Evolutionary conservation across 805 yeast species (phyloP).

Genomic region (Starmerella potacharoeniae): DNA sequence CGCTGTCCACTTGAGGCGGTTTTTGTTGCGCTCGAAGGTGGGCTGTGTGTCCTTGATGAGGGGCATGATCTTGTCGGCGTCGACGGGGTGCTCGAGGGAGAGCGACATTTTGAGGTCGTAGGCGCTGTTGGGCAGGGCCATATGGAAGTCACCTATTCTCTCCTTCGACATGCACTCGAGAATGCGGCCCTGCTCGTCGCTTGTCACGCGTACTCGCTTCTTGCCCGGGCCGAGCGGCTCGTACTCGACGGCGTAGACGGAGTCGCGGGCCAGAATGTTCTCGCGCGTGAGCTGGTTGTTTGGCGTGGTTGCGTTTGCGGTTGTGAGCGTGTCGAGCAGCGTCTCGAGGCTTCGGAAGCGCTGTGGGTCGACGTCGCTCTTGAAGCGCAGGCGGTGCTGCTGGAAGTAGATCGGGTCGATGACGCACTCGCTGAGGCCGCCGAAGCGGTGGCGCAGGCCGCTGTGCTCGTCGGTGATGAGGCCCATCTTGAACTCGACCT

Average conservation of each 20-base stretch:
- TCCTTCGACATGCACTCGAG: slow-evolving; percentile 62
- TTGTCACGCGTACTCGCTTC: slow-evolving; percentile 23
- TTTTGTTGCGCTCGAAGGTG: slow-evolving; percentile 50
- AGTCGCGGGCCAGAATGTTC: slow-evolving; percentile 17
- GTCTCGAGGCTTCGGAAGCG: slow-evolving; percentile 23
- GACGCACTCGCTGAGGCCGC: slow-evolving; percentile 28
- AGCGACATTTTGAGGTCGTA: slow-evolving; percentile 69
- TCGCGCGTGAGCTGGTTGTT: slow-evolving; percentile 7
- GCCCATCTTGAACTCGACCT: slow-evolving; percentile 37
- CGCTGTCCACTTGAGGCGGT: slow-evolving; percentile 61
- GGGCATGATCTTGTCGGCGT: slow-evolving; percentile 24
- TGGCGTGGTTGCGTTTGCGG: slow-evolving; percentile 10
- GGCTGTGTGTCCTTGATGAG: slow-evolving; percentile 30
- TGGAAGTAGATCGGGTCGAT: slow-evolving; percentile 24
- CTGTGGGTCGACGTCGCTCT: slow-evolving; percentile 21
- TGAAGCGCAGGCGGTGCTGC: slow-evolving; percentile 23
- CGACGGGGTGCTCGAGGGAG: slow-evolving; percentile 64
- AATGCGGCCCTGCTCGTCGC: slow-evolving; percentile 23
- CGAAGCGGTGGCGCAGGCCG: slow-evolving; percentile 25
- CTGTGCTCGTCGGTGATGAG: slow-evolving; percentile 23
- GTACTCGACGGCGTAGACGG: slow-evolving; percentile 7
- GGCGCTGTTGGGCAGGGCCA: slow-evolving; percentile 64
- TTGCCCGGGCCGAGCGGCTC: slow-evolving; percentile 6
- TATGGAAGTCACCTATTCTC: slow-evolving; percentile 57
- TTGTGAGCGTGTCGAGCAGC: slow-evolving; percentile 13